phyloP scores from a whole-genome alignment of 2,329 filamentous ascomycete species.

The Cercospora sp. region DNA sequence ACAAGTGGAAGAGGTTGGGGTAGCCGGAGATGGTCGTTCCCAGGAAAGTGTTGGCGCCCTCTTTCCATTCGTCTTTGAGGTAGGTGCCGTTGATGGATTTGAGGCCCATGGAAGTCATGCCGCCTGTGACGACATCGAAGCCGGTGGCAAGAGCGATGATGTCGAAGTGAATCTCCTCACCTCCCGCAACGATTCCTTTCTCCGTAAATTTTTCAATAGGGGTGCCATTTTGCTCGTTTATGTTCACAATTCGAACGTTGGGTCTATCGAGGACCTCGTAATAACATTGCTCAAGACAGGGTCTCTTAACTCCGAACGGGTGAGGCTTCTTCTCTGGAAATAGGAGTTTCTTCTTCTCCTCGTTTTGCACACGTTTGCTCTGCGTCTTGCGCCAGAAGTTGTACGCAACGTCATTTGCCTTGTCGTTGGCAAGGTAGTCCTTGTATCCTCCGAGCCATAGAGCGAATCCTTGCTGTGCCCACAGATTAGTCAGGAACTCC shows the following conservation, averaged over 20 bases:
- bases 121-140: slow-evolving; percentile 43
- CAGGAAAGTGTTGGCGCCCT: slow-evolving; percentile 46
- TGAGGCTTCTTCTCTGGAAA: slow-evolving; percentile 48
- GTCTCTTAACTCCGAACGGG: slow-evolving; percentile 50
- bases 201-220: slow-evolving; percentile 47
- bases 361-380: slow-evolving; percentile 45
- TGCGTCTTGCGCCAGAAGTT: slow-evolving; percentile 51
- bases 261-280: slow-evolving; percentile 49
- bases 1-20: slow-evolving; percentile 39
- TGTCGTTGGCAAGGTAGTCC: slow-evolving; percentile 40
- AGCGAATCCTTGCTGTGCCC: slow-evolving; percentile 39
- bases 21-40: slow-evolving; percentile 43
- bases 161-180: slow-evolving; percentile 47
- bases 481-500: slow-evolving; percentile 46
- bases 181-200: slow-evolving; percentile 47
- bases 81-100: slow-evolving; percentile 39
- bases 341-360: slow-evolving; percentile 49
- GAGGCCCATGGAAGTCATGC: slow-evolving; percentile 49
- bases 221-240: slow-evolving; percentile 40
- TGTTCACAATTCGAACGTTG: slow-evolving; percentile 47
- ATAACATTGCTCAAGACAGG: slow-evolving; percentile 49
- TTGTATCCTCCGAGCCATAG: slow-evolving; percentile 37
- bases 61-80: slow-evolving; percentile 46
- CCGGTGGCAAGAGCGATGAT: slow-evolving; percentile 49
- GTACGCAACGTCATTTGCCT: slow-evolving; percentile 48